Base-by-base conservation (phyloP, 805 yeast genomes). In the Saccharomycopsis amapae region DNA sequence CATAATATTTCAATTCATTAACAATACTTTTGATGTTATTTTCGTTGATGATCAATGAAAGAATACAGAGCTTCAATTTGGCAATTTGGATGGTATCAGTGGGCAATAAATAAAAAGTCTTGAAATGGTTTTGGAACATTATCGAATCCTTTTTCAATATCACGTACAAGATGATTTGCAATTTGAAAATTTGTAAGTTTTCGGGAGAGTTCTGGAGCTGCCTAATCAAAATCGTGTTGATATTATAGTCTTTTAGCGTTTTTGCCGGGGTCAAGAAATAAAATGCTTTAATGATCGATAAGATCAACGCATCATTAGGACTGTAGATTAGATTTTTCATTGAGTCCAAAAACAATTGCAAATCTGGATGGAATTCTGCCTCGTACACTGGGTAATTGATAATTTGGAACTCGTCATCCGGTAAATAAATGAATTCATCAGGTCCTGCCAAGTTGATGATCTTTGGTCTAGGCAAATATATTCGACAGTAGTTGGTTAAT, bases 401-500 rank as follows among this genome's bases (percentile, higher is more conserved):
- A 39, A 62, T 64, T 49, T 65, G 70, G 24, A 40, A 40, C 17
- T 47, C 50, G 22, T 60, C 61, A n/a, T 71, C 72, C 1, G 79
- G 76, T 13, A 73, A 53, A 10, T 64, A 66, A 7, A 67, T 60
- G 25, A 55, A 59, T 22, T 60, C 58, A 1, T 47, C 47, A 17
- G 54, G 54, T 0, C 63, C 46, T 0, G 68, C 65, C 17, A 61
- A 58, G 22, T 63, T 63, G 24, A 58, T 53, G 10, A 74, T 54
- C 31, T 62, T 63, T 1, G 93, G 85, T 41, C 70, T 65, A 3
- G 78, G 73, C 31, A 88, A 57, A 58, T 71, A 88, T 5, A 62
- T 54, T 44, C 88, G 72, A 28, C 78, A 67, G 60, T 93, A 93
- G 42, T 76, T 75, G 0, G 81, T 73, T 41, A 89, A 65, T 3